A percentile compares a stretch with the other conserved stretches of the same genome.
phyloP scores from a whole-genome alignment of 371 early-diverging fungal species.

The Mortierella sp. region DNA sequence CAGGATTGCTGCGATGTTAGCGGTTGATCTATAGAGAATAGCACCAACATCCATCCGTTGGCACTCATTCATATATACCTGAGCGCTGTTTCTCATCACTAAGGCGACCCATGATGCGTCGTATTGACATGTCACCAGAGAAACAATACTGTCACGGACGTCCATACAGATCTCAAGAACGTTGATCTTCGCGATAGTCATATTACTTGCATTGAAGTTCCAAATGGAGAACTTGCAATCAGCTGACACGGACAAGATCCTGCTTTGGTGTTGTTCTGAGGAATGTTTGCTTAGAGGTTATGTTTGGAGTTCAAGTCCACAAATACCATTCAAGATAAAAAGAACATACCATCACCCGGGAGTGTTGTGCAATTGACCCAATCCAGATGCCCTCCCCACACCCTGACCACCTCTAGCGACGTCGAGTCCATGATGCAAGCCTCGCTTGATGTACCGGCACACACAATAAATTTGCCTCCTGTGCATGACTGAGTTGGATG shows the following conservation, averaged over 20 bases:
- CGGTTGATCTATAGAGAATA: too few relatives aligned
- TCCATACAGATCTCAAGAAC: constrained; percentile 20
- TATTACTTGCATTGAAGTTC: constrained; percentile 31
- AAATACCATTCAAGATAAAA: too few relatives aligned
- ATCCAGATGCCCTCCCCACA: constrained; percentile 74
- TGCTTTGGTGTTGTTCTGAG: constrained; percentile 35
- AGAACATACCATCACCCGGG: constrained; percentile 63
- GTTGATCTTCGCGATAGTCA: constrained; percentile 34
- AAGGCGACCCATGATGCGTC: constrained; percentile 25
- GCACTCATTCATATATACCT: too few relatives aligned
- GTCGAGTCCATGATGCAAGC: constrained; percentile 50
- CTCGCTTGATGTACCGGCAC: constrained; percentile 40
- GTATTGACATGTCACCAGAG: constrained; percentile 17
- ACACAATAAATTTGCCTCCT: constrained; percentile 28
- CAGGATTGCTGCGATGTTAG: too few relatives aligned
- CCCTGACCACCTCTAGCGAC: constrained; percentile 63
- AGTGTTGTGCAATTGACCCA: constrained; percentile 73
- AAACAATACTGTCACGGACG: constrained; percentile 13
- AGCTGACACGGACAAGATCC: constrained; percentile 37
- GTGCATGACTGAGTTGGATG: constrained; percentile 13
- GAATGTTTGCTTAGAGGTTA: too few relatives aligned
- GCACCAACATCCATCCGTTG: too few relatives aligned
- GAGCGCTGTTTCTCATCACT: constrained; percentile 23
- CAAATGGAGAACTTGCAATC: constrained; percentile 46
- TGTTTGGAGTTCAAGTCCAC: too few relatives aligned